Conservation (phyloP, 176 grass and related monocot genomes). For the Pharus latifolius region DNA sequence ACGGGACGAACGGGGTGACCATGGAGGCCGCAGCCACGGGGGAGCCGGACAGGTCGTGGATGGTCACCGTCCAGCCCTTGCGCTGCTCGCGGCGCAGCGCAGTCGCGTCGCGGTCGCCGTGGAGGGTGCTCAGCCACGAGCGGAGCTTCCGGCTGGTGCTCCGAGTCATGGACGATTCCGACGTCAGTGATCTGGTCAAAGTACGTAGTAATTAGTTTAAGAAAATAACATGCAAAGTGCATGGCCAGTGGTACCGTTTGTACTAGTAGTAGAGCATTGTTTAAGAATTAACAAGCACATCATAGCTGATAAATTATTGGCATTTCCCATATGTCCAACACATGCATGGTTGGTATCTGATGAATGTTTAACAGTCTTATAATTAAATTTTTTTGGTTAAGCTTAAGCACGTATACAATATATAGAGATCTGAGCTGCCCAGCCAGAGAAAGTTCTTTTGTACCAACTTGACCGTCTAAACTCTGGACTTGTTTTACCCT, state of each 20-base stretch:
- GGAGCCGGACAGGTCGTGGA: constrained; percentile 91
- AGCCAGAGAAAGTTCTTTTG: constrained; percentile 23
- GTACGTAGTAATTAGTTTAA: background rate
- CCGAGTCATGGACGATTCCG: constrained; percentile 19
- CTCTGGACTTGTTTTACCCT: background rate
- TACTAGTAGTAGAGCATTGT: too few relatives aligned
- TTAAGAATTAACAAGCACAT: too few relatives aligned
- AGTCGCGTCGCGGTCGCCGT: constrained; percentile 24
- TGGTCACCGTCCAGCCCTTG: constrained; percentile 94
- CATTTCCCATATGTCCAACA: too few relatives aligned
- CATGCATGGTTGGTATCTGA: constrained; percentile 22
- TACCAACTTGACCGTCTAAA: constrained; percentile 12
- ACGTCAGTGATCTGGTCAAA: constrained; percentile 40
- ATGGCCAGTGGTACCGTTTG: background rate
- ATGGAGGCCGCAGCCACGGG: constrained; percentile 87
- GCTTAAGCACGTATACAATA: background rate
- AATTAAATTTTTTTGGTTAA: background rate
- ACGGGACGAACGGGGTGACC: constrained; percentile 92
- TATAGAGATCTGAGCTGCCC: constrained; percentile 11
- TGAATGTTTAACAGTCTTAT: background rate
- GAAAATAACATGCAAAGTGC: constrained; percentile 9
- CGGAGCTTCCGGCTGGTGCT: constrained; percentile 26
- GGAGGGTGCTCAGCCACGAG: constrained; percentile 49
- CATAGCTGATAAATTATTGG: too few relatives aligned
- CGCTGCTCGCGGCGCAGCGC: constrained; percentile 44